Percentiles rank a stretch among this genome's conserved stretches.
Evolutionary conservation across 2,329 filamentous ascomycete species (phyloP).

Genomic region (Cladosporium sp.): DNA sequence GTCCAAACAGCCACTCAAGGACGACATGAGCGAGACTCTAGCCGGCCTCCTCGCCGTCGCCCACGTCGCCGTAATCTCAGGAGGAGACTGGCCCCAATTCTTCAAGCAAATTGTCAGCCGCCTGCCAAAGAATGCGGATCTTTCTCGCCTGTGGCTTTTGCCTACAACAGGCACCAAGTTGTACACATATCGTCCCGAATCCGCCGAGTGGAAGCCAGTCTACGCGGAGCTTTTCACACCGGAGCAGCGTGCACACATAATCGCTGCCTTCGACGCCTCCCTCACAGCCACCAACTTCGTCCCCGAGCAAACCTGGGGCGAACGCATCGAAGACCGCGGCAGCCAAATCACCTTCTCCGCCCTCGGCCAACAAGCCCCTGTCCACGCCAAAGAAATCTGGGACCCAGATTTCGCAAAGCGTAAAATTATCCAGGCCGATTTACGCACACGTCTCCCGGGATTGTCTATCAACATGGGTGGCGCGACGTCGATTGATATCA

Average conservation of each 20-base stretch:
- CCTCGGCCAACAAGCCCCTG: constrained; percentile 44
- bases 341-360: constrained; percentile 47
- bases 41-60: constrained; percentile 41
- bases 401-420: constrained; percentile 45
- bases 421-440: constrained; percentile 41
- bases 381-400: constrained; percentile 40
- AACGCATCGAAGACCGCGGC: constrained; percentile 44
- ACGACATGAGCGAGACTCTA: constrained; percentile 38
- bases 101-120: constrained; percentile 43
- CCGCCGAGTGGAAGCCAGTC: constrained; percentile 35
- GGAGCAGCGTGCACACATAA: constrained; percentile 23
- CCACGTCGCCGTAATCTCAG: constrained; percentile 44
- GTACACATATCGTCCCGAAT: constrained; percentile 34
- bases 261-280: constrained; percentile 36
- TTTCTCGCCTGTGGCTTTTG: constrained; percentile 46
- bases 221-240: constrained; percentile 44
- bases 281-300: constrained; percentile 40
- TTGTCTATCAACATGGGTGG: constrained; percentile 46
- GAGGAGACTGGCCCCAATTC: constrained; percentile 47
- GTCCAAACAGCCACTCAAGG: constrained; percentile 40
- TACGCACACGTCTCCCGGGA: constrained; percentile 38
- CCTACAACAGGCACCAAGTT: constrained; percentile 46
- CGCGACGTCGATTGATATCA: constrained; percentile 45
- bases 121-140: constrained; percentile 38
- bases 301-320: constrained; percentile 43